These are phyloP conservation scores for Leishmania amazonensis DNA, from an alignment of 208 protist genomes.

Conservation along the genomic window DNA sequence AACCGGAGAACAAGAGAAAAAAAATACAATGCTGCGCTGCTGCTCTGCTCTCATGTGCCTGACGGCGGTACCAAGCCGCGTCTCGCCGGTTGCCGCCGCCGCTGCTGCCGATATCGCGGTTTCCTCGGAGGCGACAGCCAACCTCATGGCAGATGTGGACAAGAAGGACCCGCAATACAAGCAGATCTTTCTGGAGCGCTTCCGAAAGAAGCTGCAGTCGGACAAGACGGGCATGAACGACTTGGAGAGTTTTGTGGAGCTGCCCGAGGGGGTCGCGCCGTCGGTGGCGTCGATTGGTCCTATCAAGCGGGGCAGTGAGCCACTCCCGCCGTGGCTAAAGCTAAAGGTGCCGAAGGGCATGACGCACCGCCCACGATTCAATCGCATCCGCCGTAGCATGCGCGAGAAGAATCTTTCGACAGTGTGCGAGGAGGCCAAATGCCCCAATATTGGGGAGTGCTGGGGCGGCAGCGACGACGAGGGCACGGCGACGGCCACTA, in stretches of 20 bases:
- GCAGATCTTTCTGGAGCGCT: slow-evolving; percentile 79
- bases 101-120: slow-evolving; percentile 15
- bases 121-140: slow-evolving; percentile 1
- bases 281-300: slow-evolving; percentile 74
- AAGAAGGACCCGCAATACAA: slow-evolving; percentile 60
- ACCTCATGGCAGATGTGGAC: slow-evolving; percentile 36
- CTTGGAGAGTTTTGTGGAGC: slow-evolving; percentile 77
- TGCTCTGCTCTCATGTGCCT: slow-evolving; percentile 27
- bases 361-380: slow-evolving; percentile 81
- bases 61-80: slow-evolving; percentile 9
- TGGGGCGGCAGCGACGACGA: slow-evolving; percentile 94
- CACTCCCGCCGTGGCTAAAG: slow-evolving; percentile 92
- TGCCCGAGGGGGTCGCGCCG: slow-evolving; percentile 68
- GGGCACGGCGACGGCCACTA: slow-evolving; percentile 95
- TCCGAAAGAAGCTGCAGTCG: slow-evolving; percentile 62
- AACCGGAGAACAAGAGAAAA: not conserved
- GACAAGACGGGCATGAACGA: slow-evolving; percentile 77
- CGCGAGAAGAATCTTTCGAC: slow-evolving; percentile 88
- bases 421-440: slow-evolving; percentile 96
- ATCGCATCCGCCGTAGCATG: slow-evolving; percentile 79
- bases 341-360: slow-evolving; percentile 88
- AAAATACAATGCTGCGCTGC: slow-evolving; percentile 23
- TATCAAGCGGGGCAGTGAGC: slow-evolving; percentile 80
- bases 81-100: slow-evolving; percentile 21
- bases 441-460: slow-evolving; percentile 98